Evolutionary conservation across 805 yeast species (phyloP).

Genomic region (Sugiyamaella lignohabitans): DNA sequence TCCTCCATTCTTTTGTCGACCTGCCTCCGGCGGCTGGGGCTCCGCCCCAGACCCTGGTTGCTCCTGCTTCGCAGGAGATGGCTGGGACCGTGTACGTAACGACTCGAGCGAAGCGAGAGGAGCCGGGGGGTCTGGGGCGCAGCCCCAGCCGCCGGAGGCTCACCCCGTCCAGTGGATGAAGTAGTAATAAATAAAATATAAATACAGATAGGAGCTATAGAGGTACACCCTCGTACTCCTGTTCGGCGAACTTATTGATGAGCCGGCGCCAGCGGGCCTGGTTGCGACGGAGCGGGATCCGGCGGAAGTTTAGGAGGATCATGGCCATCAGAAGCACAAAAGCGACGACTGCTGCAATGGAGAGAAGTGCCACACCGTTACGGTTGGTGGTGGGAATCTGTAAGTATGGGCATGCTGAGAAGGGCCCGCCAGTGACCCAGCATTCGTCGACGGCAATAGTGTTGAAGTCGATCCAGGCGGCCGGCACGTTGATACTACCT

Average conservation of each 20-base stretch:
- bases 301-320: slow-evolving; percentile 48
- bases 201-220: background rate
- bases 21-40: background rate
- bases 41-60: background rate
- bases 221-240: slow-evolving; percentile 85
- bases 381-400: slow-evolving; percentile 42
- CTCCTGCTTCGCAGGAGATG: too few species aligned
- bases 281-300: slow-evolving; percentile 65
- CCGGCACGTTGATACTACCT: background rate
- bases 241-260: slow-evolving; percentile 47
- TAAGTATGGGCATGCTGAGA: slow-evolving; percentile 73
- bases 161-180: background rate
- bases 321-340: slow-evolving; percentile 46
- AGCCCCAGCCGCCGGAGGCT: background rate
- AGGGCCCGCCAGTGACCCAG: slow-evolving; percentile 81
- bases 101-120: background rate
- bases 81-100: too few species aligned
- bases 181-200: too few species aligned
- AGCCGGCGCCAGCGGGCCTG: slow-evolving; percentile 59
- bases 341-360: slow-evolving; percentile 61
- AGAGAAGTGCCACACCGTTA: slow-evolving; percentile 55
- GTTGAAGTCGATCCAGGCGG: slow-evolving; percentile 74
- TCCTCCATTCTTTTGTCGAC: background rate
- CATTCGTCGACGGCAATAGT: slow-evolving; percentile 68
- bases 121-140: background rate